phyloP scores from a whole-genome alignment of 202 grass and related monocot genomes.

The Zoysia matrella region DNA sequence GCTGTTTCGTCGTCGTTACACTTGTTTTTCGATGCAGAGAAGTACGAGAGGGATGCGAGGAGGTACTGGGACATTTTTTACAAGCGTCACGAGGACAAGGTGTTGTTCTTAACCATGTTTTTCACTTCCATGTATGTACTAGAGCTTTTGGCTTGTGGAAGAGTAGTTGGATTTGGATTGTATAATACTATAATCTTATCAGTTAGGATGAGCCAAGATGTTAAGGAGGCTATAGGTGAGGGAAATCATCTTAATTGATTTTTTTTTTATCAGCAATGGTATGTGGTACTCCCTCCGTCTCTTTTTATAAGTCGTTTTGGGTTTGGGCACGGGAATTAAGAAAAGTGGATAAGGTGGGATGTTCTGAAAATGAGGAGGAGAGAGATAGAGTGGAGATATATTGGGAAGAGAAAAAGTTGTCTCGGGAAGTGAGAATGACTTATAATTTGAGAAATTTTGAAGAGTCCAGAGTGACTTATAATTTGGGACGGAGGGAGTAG shows the following conservation, averaged over 20 bases:
- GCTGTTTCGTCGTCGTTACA: background rate
- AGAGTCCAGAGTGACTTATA: too few species aligned
- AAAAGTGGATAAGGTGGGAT: too few species aligned
- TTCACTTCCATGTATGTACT: background rate
- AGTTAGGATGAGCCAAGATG: background rate
- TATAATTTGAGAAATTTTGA: too few species aligned
- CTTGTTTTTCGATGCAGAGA: slow-evolving; percentile 59
- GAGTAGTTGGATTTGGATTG: slow-evolving; percentile 1
- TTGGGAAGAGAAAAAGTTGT: too few species aligned
- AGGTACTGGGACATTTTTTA: slow-evolving; percentile 99
- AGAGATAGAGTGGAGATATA: too few species aligned
- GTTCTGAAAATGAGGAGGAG: too few species aligned
- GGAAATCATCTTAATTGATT: background rate
- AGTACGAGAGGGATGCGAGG: slow-evolving; percentile 91
- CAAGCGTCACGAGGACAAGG: slow-evolving; percentile 91
- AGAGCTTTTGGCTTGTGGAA: slow-evolving; percentile 9
- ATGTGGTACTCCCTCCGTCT: background rate
- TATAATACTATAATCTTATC: background rate
- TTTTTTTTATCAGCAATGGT: background rate
- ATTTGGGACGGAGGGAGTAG: too few species aligned
- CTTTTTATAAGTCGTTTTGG: too few species aligned
- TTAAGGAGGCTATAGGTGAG: background rate
- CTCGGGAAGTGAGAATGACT: too few species aligned
- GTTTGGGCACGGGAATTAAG: too few species aligned
- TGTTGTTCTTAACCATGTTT: background rate